Percentiles rank a stretch among this genome's conserved stretches.
phyloP scores from a whole-genome alignment of 306 rosid species.

The Rubus idaeus region DNA sequence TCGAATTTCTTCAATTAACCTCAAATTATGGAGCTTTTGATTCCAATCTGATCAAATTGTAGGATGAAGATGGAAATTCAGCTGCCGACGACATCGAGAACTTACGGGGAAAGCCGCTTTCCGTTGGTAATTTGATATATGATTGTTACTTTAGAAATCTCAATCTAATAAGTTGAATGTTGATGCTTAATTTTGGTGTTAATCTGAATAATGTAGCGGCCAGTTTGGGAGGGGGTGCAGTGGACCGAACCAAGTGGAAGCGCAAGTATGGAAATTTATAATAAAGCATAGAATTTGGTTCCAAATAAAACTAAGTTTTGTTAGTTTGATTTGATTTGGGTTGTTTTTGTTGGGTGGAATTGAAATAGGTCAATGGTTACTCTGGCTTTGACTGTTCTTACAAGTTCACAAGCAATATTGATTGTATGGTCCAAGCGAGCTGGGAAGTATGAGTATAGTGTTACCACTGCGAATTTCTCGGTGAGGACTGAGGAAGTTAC shows the following conservation, averaged over 20 bases:
- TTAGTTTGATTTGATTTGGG: not conserved
- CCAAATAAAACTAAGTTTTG: conserved; percentile 1
- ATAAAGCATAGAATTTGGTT: not conserved
- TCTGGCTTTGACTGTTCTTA: conserved; percentile 76
- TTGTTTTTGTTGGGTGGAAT: conserved; percentile 5
- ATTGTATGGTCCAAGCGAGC: conserved; percentile 98
- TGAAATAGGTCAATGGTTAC: conserved; percentile 70
- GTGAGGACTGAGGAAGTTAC: conserved; percentile 33
- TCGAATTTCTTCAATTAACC: not conserved
- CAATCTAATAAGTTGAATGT: not conserved
- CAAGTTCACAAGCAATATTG: conserved; percentile 92
- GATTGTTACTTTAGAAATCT: not conserved
- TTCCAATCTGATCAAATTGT: not conserved
- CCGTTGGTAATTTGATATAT: conserved; percentile 11
- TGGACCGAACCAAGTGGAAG: conserved; percentile 53
- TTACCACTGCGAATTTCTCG: conserved; percentile 91
- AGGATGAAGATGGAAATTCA: conserved; percentile 39
- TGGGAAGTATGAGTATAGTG: conserved; percentile 94
- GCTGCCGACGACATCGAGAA: conserved; percentile 41
- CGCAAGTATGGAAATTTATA: conserved; percentile 41
- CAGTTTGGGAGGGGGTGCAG: conserved; percentile 33
- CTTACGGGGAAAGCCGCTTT: conserved; percentile 35
- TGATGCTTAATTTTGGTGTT: not conserved
- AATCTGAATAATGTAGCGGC: conserved; percentile 22
- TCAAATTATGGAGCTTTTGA: not conserved